Evolutionary conservation across 202 grass and related monocot species (phyloP), one percentile per base, ranked within the genome.

Genomic region (Elaeis oleifera): DNA sequence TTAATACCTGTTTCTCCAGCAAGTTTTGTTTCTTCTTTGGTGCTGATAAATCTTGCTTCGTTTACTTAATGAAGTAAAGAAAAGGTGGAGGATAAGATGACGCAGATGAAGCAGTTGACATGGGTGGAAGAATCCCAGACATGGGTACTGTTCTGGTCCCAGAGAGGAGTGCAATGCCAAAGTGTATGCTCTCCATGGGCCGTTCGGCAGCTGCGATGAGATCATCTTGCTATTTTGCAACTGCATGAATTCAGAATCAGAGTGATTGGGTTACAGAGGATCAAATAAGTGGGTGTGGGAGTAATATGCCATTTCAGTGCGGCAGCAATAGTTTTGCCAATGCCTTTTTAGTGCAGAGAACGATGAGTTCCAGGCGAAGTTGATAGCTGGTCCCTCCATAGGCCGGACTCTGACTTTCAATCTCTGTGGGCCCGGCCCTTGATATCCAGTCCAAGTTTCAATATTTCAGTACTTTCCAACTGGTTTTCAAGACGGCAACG

Each of bases 291-390:
- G 32, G 32, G 60, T 62, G 60, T 18, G 14, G 22, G 2, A 36
- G 60, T n/a, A 31, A 49, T 4, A 23, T 18, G 5, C 17, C 0
- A 7, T 44, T 62, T 26, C 14, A 23, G 14, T 28, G 23, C 22
- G 5, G n/a, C 52, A 5, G 1, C 5, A 54, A 54, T 19, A 25
- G 25, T 4, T 76, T 16, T 56, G 65, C 68, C 39, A 50, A 63
- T 1, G 49, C 22, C 3, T 20, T 20, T 20, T 20, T 0, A 20
- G 20, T 20, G 20, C 20, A 20, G 23, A 74, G 53, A 54, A 27
- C 14, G 83, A 86, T 67, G 76, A 61, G 54, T 83, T 83, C 66
- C 76, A 80, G 25, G 4, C 55, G 76, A 73, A 65, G 65, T 65
- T 83, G n/a, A 31, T 31, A 6, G 28, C 28, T 4, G 28, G 28